phyloP scores from a whole-genome alignment of 352 stramenopile genomes.

The Ophiocytium majus region DNA sequence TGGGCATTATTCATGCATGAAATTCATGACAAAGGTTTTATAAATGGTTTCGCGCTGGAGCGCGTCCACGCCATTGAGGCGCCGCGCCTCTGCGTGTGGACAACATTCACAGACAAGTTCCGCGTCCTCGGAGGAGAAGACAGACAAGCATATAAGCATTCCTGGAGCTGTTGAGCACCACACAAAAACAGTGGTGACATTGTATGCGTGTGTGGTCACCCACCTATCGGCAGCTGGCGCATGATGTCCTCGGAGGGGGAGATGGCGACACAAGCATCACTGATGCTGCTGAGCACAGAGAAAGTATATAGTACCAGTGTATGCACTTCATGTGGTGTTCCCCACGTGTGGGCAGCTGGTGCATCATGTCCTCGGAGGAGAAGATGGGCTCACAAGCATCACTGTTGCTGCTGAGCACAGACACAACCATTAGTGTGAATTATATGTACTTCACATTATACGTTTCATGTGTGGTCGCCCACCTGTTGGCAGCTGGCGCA shows the following conservation, averaged over 20 bases:
- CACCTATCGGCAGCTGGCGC: conserved; percentile 81
- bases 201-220: too few relatives aligned
- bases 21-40: too few relatives aligned
- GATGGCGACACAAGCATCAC: conserved; percentile 63
- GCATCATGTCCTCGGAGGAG: conserved; percentile 88
- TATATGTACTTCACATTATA: too few relatives aligned
- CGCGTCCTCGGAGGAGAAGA: neutral
- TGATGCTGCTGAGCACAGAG: too few relatives aligned
- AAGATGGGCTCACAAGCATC: conserved; percentile 96
- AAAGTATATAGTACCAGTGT: too few relatives aligned
- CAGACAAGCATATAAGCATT: conserved; percentile 8
- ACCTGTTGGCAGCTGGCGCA: conserved; percentile 84
- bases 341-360: conserved; percentile 84
- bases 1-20: too few relatives aligned
- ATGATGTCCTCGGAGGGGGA: conserved; percentile 92
- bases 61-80: conserved; percentile 57
- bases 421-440: too few relatives aligned
- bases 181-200: too few relatives aligned
- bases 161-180: too few relatives aligned
- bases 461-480: too few relatives aligned
- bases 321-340: too few relatives aligned
- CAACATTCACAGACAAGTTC: neutral
- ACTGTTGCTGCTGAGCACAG: too few relatives aligned
- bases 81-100: conserved; percentile 62
- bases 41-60: neutral